Conservation (phyloP, 2,329 filamentous ascomycete genomes). For the Polychaeton citri region DNA sequence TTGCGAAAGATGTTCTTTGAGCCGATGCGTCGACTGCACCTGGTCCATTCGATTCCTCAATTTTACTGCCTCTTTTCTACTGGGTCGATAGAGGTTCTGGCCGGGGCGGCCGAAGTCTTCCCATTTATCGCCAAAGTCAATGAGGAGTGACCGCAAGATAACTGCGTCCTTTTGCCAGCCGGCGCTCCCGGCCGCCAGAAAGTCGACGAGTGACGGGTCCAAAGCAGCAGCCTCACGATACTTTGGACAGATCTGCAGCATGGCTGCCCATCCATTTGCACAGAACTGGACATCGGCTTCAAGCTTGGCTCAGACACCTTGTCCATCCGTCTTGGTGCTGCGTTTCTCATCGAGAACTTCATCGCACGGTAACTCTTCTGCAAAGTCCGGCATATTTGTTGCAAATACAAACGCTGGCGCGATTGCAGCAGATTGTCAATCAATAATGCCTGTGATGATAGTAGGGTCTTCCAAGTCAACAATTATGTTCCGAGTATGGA, state of each 20-base stretch:
- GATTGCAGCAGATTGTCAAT: constrained; percentile 19
- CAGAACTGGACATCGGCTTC: constrained; percentile 1
- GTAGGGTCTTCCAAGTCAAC: constrained; percentile 17
- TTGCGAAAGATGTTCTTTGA: neutral
- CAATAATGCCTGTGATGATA: constrained; percentile 20
- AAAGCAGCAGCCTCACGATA: neutral
- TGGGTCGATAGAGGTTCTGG: neutral
- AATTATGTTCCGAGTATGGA: constrained; percentile 22
- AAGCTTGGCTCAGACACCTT: neutral
- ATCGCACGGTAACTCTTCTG: constrained; percentile 1
- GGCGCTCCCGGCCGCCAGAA: neutral
- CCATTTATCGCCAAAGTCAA: neutral
- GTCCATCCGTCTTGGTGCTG: neutral
- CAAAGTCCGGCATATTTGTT: constrained; percentile 9
- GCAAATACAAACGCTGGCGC: constrained; percentile 8
- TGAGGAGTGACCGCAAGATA: neutral
- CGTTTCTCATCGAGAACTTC: neutral
- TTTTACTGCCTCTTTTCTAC: neutral
- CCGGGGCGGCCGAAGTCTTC: neutral
- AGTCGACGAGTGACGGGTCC: neutral
- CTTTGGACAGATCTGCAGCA: neutral
- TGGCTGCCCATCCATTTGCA: neutral
- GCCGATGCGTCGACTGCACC: neutral
- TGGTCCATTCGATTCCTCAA: neutral
- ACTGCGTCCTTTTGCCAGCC: neutral